Conservation (phyloP, 768 basidiomycete species). For the Hypholoma sublateritium region DNA sequence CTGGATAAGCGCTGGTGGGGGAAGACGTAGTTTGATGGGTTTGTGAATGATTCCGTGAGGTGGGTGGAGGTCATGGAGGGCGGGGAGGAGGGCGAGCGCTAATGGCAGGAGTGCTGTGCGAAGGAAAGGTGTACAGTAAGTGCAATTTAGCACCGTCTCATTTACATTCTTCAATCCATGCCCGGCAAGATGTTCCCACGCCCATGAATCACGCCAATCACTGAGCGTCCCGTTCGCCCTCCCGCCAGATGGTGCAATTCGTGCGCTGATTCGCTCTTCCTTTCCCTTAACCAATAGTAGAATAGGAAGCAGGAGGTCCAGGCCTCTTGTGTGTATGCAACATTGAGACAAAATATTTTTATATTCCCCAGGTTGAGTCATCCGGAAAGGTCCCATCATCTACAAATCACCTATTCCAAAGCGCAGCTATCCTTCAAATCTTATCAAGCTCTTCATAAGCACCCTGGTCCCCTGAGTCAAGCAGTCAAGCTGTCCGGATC, state of each 20-base stretch:
- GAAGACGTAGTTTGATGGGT: constrained; percentile 68
- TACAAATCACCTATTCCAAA: no score
- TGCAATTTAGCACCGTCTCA: neutral
- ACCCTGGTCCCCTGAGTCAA: no score
- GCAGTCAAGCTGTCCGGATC: no score
- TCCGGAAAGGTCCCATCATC: no score
- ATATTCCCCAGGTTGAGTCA: no score
- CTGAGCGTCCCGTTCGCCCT: neutral
- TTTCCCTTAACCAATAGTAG: no score
- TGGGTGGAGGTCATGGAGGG: constrained; percentile 10
- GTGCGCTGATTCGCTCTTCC: neutral
- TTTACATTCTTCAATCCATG: neutral
- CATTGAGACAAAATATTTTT: no score
- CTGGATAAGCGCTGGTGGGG: constrained; percentile 62
- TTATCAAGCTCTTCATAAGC: no score
- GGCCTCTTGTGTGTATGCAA: no score
- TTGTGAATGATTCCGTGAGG: constrained; percentile 50
- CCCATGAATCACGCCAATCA: constrained; percentile 3
- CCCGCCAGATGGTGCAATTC: neutral
- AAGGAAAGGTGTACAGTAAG: no score
- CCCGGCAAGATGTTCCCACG: constrained; percentile 1
- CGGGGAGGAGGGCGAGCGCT: constrained; percentile 11
- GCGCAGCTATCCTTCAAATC: no score
- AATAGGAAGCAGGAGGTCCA: no score
- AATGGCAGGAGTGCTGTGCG: constrained; percentile 19